phyloP scores from a whole-genome alignment of 2,329 filamentous ascomycete species.

The Nemania sp. region DNA sequence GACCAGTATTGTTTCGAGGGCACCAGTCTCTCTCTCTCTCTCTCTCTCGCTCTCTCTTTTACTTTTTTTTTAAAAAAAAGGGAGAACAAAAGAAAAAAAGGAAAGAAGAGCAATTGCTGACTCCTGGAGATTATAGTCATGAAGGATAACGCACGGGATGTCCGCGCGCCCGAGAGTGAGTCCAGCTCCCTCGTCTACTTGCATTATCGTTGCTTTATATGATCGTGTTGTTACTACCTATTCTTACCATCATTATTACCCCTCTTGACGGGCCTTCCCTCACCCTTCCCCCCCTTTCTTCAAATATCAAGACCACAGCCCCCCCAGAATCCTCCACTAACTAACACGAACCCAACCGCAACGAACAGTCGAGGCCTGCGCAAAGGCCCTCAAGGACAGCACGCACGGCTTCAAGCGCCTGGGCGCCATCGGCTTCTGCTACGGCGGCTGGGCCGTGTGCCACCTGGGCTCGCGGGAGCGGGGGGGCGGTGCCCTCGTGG shows the following conservation, averaged over 20 bases:
- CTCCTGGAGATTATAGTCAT: too few relatives aligned
- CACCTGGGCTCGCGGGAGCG: slow-evolving; percentile 42
- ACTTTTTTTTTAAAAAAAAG: too few relatives aligned
- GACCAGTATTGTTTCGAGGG: too few relatives aligned
- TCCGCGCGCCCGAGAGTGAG: slow-evolving; percentile 44
- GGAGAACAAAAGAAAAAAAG: too few relatives aligned
- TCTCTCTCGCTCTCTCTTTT: too few relatives aligned
- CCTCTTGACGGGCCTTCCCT: neutral
- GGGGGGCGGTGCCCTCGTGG: slow-evolving; percentile 43
- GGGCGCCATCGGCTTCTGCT: slow-evolving; percentile 52
- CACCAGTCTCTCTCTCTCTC: too few relatives aligned
- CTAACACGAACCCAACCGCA: too few relatives aligned
- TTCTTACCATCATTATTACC: too few relatives aligned
- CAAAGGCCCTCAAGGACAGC: slow-evolving; percentile 40
- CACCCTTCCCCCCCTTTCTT: neutral
- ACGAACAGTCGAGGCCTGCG: slow-evolving; percentile 39
- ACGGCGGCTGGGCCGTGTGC: slow-evolving; percentile 52
- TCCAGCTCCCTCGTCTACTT: slow-evolving; percentile 8
- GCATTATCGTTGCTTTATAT: too few relatives aligned
- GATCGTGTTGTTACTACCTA: too few relatives aligned
- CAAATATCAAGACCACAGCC: neutral
- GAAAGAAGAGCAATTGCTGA: too few relatives aligned
- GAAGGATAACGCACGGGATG: slow-evolving; percentile 43
- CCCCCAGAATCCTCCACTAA: too few relatives aligned
- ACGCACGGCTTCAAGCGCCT: slow-evolving; percentile 41